Percentiles rank a stretch among this genome's conserved stretches.
These are phyloP conservation scores for Larix sibirica DNA, from an alignment of 83 land plant genomes.

Conservation along the genomic window DNA sequence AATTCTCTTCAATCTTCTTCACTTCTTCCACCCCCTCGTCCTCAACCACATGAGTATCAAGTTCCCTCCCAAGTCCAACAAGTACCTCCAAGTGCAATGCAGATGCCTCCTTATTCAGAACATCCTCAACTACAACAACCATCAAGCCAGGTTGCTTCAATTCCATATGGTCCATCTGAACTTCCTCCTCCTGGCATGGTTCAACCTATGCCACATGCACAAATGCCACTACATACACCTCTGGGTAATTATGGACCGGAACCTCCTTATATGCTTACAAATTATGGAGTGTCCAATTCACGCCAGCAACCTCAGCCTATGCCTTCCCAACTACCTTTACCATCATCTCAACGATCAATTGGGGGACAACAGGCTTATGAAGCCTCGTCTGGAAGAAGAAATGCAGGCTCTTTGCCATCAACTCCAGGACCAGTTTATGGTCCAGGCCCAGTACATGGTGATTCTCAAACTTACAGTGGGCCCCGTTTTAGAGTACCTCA, in stretches of 20 bases:
- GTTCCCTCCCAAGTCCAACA: conserved; percentile 35
- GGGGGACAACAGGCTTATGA: conserved; percentile 50
- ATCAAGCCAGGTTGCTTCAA: conserved; percentile 29
- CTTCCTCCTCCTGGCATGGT: conserved; percentile 13
- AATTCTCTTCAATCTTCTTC: conserved; percentile 18
- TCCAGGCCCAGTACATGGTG: conserved; percentile 25
- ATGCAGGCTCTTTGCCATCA: conserved; percentile 22
- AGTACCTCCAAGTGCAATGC: conserved; percentile 21
- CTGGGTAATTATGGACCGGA: conserved; percentile 16
- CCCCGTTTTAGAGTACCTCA: conserved; percentile 35
- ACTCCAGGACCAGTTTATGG: conserved; percentile 22
- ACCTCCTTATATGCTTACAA: conserved; percentile 28
- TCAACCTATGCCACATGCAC: conserved; percentile 32
- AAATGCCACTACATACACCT: conserved; percentile 27
- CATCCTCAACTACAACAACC: conserved; percentile 25
- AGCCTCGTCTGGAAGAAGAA: conserved; percentile 41
- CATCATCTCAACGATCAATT: conserved; percentile 39
- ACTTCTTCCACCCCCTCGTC: conserved; percentile 27
- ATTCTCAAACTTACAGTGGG: conserved; percentile 43
- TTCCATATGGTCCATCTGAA: conserved; percentile 13
- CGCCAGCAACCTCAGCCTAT: conserved; percentile 42
- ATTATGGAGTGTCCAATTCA: conserved; percentile 16
- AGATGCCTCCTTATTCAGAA: conserved; percentile 23
- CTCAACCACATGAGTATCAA: conserved; percentile 36
- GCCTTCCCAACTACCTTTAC: conserved; percentile 23